Base-by-base conservation (phyloP, 225 moss, liverwort and hornwort species). In the Ulota crispa region DNA sequence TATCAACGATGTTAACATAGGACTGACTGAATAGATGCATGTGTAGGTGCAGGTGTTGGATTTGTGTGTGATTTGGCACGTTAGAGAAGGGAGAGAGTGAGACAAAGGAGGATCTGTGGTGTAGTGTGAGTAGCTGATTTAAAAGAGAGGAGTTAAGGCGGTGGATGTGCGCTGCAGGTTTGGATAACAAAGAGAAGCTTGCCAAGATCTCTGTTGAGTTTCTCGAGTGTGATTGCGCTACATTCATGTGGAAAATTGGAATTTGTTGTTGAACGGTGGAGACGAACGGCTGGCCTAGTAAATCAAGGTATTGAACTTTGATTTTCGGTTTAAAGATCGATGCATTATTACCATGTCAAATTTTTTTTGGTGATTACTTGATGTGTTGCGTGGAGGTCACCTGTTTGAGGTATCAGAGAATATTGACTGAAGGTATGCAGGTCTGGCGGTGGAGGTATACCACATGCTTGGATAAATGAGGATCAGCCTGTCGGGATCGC, bases 351-450 rank as follows among this genome's bases (percentile, higher is more conserved):
- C 42, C 34, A 57, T 78, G 62, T 60, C 12, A 47, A 47, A 16
- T 47, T 57, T 10, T 23, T 55, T 32, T 54, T 24, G 42, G 20
- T 79, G n/a, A 27, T 26, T 27, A 31, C 8, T 57, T 57, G 52
- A 68, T 52, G 12, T 50, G 6, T 21, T 66, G n/a, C n/a, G 24
- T 2, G 14, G 41, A 54, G 64, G 9, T 54, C 28, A 32, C 16
- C 57, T 6, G 23, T 62, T 76, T 76, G 37, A 20, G 26, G 4
- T 24, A 6, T 61, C 37, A 50, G 36, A 68, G 36, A 45, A 37
- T 37, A 69, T 69, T 76, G 52, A 70, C 52, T 76, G 76, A 62
- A 37, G 47, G 61, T 21, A 76, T 69, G 68, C 13, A 68, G 72
- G 30, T 32, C 12, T 31, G 34, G 24, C 21, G 50, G 73, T 50